Conservation (phyloP, 2,329 filamentous ascomycete genomes). For the Verticillium nonalfalfae region DNA sequence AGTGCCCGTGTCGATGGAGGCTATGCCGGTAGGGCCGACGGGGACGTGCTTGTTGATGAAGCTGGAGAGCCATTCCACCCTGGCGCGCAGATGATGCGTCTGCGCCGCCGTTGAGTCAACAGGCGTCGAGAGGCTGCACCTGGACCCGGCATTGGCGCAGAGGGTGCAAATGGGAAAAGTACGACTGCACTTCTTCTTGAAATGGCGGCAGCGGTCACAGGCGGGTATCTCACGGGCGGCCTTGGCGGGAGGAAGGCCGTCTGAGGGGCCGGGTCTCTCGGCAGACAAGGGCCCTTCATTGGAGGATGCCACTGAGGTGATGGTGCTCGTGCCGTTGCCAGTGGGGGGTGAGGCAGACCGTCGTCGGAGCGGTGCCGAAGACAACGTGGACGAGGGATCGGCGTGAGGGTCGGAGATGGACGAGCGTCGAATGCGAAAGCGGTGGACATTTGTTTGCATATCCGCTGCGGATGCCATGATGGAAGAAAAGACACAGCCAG, state of each 20-base stretch:
- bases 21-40: conserved; percentile 18
- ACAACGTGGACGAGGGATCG: neutral
- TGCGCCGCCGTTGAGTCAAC: conserved; percentile 23
- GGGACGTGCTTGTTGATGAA: conserved; percentile 25
- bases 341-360: conserved; percentile 13
- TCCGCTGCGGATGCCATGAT: conserved; percentile 10
- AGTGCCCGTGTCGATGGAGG: conserved; percentile 27
- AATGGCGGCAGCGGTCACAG: conserved; percentile 35
- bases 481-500: neutral
- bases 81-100: conserved; percentile 28
- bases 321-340: neutral
- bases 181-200: conserved; percentile 39
- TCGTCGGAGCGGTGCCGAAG: conserved; percentile 8
- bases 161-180: conserved; percentile 32
- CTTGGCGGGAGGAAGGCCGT: neutral
- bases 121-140: conserved; percentile 27
- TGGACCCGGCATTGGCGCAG: conserved; percentile 29
- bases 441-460: conserved; percentile 17
- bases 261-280: neutral
- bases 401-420: conserved; percentile 3
- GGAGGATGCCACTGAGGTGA: neutral
- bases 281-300: neutral
- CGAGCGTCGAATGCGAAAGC: conserved; percentile 18
- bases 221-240: conserved; percentile 18
- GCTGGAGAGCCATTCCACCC: conserved; percentile 31